Percentiles rank a stretch among this genome's conserved stretches.
Conservation (phyloP, 2,329 filamentous ascomycete species). For the Stagonosporopsis cucurbitacearum region DNA sequence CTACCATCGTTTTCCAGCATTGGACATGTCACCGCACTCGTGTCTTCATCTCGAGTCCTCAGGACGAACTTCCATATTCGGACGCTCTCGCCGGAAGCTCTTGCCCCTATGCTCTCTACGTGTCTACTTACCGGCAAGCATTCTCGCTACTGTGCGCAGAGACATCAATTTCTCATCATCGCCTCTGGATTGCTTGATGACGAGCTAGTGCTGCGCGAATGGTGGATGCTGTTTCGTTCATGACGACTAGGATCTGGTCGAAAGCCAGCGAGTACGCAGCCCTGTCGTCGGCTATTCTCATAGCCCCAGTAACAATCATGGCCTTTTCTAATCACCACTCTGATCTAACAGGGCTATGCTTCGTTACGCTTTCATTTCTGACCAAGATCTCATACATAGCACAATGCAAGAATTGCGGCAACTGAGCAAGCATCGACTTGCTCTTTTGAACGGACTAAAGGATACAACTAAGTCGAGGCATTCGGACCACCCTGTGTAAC, state of each 20-base stretch:
- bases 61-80: background rate
- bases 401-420: background rate
- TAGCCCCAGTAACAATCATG: no score
- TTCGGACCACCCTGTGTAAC: constrained; percentile 9
- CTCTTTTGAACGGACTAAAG: background rate
- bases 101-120: background rate
- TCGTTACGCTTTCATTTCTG: background rate
- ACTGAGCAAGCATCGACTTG: background rate
- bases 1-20: background rate
- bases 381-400: background rate
- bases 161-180: background rate
- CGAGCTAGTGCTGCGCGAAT: background rate
- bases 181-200: background rate
- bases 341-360: background rate
- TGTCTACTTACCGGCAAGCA: background rate
- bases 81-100: constrained; percentile 2
- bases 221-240: background rate
- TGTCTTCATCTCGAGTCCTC: background rate
- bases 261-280: background rate
- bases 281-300: no score
- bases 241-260: background rate
- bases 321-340: background rate
- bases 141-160: background rate
- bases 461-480: constrained; percentile 3
- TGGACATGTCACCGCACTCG: constrained; percentile 10